These are phyloP conservation scores for Paecilomyces sp. DNA, from an alignment of 2,329 filamentous ascomycete genomes.

Conservation along the genomic window DNA sequence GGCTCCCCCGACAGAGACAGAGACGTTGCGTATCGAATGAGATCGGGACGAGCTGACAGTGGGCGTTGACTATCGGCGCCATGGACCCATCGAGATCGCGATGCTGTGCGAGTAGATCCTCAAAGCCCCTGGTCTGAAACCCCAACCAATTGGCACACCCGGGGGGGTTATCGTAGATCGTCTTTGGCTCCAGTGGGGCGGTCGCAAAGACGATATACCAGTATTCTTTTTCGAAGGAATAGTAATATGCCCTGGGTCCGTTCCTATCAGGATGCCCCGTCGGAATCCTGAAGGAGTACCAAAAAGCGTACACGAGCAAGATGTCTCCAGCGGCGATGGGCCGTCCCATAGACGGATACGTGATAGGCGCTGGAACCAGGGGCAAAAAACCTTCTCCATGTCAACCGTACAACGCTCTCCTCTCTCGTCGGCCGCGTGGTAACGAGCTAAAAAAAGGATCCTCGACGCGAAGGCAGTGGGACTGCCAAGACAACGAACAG, in stretches of 20 bases:
- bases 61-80: background rate
- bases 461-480: background rate
- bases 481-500: background rate
- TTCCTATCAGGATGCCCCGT: background rate
- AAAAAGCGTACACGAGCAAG: background rate
- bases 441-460: background rate
- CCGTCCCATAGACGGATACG: background rate
- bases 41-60: background rate
- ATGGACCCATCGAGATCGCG: background rate
- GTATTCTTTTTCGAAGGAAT: background rate
- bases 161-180: background rate
- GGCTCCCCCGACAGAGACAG: background rate
- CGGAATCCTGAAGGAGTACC: background rate
- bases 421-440: background rate
- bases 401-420: background rate
- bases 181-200: background rate
- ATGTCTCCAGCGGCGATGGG: background rate
- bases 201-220: background rate
- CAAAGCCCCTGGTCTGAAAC: background rate
- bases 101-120: background rate
- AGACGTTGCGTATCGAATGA: background rate
- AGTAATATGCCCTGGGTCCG: background rate
- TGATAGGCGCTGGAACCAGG: background rate
- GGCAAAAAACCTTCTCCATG: background rate
- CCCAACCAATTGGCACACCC: background rate